Evolutionary conservation across 2,329 filamentous ascomycete species (phyloP).

Genomic region (Cladosporium colombiae): DNA sequence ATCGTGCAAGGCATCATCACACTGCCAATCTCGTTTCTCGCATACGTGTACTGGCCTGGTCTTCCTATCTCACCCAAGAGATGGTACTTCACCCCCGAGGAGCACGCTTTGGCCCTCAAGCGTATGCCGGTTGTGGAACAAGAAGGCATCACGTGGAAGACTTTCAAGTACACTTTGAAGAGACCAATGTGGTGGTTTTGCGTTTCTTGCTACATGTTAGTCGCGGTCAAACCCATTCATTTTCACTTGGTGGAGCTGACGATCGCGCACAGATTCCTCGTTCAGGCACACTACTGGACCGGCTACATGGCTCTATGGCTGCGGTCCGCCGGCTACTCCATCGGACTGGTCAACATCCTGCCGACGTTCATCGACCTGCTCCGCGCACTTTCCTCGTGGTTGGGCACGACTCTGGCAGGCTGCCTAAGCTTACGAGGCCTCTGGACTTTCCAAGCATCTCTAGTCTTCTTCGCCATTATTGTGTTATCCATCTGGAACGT

Average conservation of each 20-base stretch:
- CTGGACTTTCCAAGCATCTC: conserved; percentile 6
- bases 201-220: conserved; percentile 8
- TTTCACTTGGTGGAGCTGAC: not conserved
- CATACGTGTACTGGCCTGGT: conserved; percentile 53
- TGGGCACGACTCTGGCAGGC: not conserved
- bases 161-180: conserved; percentile 6
- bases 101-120: conserved; percentile 6
- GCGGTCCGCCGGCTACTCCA: conserved; percentile 46
- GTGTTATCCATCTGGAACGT: conserved; percentile 14
- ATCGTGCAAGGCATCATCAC: conserved; percentile 58
- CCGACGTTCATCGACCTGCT: conserved; percentile 40
- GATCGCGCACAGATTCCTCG: not conserved
- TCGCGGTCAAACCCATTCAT: not conserved
- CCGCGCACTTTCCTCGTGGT: conserved; percentile 3
- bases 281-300: conserved; percentile 45
- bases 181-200: conserved; percentile 16
- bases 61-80: conserved; percentile 53
- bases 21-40: conserved; percentile 53
- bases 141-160: conserved; percentile 15
- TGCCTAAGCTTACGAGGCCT: conserved; percentile 5
- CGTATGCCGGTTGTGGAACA: conserved; percentile 11
- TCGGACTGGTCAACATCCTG: conserved; percentile 59
- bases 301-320: conserved; percentile 54
- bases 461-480: conserved; percentile 15
- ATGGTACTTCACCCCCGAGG: conserved; percentile 41